A percentile compares a stretch with the other conserved stretches of the same genome.
Evolutionary conservation across 2,329 filamentous ascomycete genomes (phyloP).

Genomic region (Penicillium sumatraense): DNA sequence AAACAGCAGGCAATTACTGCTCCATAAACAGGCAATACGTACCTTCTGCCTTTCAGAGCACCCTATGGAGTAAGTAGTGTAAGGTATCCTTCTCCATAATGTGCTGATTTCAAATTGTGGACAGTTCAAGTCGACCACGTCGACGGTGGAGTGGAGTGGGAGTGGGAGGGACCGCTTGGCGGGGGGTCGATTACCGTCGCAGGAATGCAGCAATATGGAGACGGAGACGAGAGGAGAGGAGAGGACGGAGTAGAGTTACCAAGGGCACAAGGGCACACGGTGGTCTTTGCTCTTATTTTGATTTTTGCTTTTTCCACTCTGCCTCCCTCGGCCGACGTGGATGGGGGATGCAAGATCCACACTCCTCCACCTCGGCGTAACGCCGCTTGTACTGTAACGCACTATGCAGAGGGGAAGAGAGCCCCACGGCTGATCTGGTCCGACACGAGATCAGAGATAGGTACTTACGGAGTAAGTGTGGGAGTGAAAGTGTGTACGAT

Average conservation of each 20-base stretch:
- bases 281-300: no score
- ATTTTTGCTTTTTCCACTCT: background rate
- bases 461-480: no score
- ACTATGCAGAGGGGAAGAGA: background rate
- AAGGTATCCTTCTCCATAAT: background rate
- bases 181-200: background rate
- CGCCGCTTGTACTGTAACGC: slow-evolving; percentile 14
- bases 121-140: slow-evolving; percentile 11
- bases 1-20: no score
- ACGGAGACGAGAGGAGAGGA: background rate
- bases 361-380: slow-evolving; percentile 6
- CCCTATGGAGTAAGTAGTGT: background rate
- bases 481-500: no score
- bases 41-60: background rate
- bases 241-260: no score
- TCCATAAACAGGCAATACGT: background rate
- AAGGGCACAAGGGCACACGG: no score
- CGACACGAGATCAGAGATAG: no score
- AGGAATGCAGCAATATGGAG: background rate
- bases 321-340: background rate
- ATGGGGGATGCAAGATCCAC: background rate
- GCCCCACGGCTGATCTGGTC: slow-evolving; percentile 18
- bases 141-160: background rate
- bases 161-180: background rate
- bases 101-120: slow-evolving; percentile 6